phyloP scores from a whole-genome alignment of 2,329 filamentous ascomycete genomes.

The Chrysoporthe puriensis region DNA sequence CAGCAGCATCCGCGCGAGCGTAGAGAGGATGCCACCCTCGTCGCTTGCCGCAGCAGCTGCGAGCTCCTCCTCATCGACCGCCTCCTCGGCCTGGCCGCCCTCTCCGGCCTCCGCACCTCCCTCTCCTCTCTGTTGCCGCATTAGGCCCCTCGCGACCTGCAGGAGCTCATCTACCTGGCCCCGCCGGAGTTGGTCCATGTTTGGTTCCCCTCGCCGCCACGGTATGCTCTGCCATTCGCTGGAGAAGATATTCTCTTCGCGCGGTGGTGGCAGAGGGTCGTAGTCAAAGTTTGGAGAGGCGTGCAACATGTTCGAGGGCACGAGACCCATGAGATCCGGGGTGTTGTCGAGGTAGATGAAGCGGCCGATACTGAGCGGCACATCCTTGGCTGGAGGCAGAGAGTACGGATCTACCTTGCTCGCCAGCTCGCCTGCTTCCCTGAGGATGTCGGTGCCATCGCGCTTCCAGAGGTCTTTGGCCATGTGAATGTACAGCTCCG shows the following conservation, averaged over 20 bases:
- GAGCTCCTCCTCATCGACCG: neutral
- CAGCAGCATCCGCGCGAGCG: constrained; percentile 15
- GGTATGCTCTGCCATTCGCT: constrained; percentile 46
- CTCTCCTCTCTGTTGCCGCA: constrained; percentile 13
- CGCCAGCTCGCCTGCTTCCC: constrained; percentile 66
- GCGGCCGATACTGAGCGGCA: constrained; percentile 62
- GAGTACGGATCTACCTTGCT: constrained; percentile 45
- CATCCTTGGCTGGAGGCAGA: constrained; percentile 42
- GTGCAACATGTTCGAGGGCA: constrained; percentile 68
- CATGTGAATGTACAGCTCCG: constrained; percentile 74
- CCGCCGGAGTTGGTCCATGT: constrained; percentile 2
- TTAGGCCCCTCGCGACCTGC: constrained; percentile 6
- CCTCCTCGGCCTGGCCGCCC: neutral
- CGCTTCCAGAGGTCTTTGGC: constrained; percentile 88
- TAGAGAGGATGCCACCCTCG: constrained; percentile 11
- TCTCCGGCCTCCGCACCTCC: neutral
- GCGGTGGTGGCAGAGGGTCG: constrained; percentile 77
- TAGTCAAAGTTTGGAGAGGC: constrained; percentile 73
- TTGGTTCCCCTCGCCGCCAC: constrained; percentile 38
- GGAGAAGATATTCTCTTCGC: constrained; percentile 57
- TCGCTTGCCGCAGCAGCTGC: neutral
- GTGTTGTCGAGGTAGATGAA: constrained; percentile 80
- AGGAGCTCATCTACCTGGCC: constrained; percentile 14
- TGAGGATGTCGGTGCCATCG: constrained; percentile 64
- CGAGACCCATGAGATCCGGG: constrained; percentile 68